These are phyloP conservation scores for Tranzscheliella williamsii DNA, from an alignment of 1,284 basidiomycete genomes.

Conservation along the genomic window DNA sequence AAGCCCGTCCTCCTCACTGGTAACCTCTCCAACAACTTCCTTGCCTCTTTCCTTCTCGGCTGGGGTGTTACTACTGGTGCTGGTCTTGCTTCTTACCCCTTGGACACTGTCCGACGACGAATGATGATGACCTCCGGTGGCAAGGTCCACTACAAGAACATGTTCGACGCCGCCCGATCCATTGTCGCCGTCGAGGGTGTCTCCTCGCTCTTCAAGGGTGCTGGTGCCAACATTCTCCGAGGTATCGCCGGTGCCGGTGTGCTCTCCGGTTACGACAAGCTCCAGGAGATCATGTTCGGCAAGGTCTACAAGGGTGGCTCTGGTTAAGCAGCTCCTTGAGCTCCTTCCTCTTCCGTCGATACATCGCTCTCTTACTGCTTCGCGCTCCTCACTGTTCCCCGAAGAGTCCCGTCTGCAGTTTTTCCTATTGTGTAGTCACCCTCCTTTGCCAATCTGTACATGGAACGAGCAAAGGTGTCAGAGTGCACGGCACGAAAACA, in stretches of 20 bases:
- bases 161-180: slow-evolving; percentile 72
- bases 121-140: slow-evolving; percentile 62
- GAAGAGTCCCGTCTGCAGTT: too few species aligned
- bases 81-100: slow-evolving; percentile 61
- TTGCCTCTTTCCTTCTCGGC: slow-evolving; percentile 60
- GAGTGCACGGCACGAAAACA: not conserved
- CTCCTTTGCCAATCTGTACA: not conserved
- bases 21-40: slow-evolving; percentile 58
- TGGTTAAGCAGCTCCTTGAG: slow-evolving; percentile 19
- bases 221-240: slow-evolving; percentile 96
- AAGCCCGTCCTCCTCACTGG: slow-evolving; percentile 61
- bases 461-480: not conserved
- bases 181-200: slow-evolving; percentile 81
- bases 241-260: slow-evolving; percentile 98
- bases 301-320: slow-evolving; percentile 60
- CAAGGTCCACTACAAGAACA: slow-evolving; percentile 62
- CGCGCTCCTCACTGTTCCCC: slow-evolving; percentile 1
- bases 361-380: not conserved
- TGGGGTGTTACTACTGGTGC: slow-evolving; percentile 61
- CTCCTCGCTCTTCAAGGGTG: slow-evolving; percentile 72
- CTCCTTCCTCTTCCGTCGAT: not conserved
- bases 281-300: slow-evolving; percentile 69
- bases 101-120: slow-evolving; percentile 61
- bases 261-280: slow-evolving; percentile 79
- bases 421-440: not conserved